Evolutionary conservation across 192 early-diverging fungal species (phyloP), one percentile per base, ranked within the genome.

Genomic region (Allomyces macrogynus): DNA sequence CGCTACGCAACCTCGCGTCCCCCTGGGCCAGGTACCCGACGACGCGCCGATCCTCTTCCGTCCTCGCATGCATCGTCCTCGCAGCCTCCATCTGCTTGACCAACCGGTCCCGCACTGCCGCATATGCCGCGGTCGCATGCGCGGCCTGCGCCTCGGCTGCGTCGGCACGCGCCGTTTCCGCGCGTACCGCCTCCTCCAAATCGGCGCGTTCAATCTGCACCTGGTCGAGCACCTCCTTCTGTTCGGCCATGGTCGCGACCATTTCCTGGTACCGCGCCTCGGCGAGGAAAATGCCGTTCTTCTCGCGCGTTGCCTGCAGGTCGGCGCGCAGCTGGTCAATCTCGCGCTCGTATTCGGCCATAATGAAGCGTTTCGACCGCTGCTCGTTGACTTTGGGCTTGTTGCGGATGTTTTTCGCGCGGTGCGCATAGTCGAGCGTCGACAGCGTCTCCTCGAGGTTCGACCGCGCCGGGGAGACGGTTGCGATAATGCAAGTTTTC

Each of bases 401-500:
- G 67, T 92, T 91, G 40, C 77, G 76, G 67, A 90, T 87, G 22
- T 83, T 85, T 70, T 84, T 90, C 49, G 89, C 87, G 60, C 86
- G 76, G 64, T 77, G 79, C 4, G 88, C 89, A 65, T 90, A 90
- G 44, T 89, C 83, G 25, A 92, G 73, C 0, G 89, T 92, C 61
- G 79, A 85, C 10, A 82, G 67, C 0, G 86, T 89, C 64, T 89
- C 89, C 11, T 87, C 86, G 61, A 84, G 67, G 57, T 77, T 78
- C 1, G 72, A 72, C 64, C 77, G 77, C 4, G 89, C 84, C 0
- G 88, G 89, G 16, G 90, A 89, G 26, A 95, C 84, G 18, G 93
- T 93, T 12, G 93, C 95, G 54, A 98, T 92, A 67, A 98, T 92
- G 67, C 91, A 93, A 0, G 95, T 95, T 62, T 91, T 91, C 14